Evolutionary conservation across 139 green algal genomes (phyloP).

Genomic region (Desmodesmus armatus): DNA sequence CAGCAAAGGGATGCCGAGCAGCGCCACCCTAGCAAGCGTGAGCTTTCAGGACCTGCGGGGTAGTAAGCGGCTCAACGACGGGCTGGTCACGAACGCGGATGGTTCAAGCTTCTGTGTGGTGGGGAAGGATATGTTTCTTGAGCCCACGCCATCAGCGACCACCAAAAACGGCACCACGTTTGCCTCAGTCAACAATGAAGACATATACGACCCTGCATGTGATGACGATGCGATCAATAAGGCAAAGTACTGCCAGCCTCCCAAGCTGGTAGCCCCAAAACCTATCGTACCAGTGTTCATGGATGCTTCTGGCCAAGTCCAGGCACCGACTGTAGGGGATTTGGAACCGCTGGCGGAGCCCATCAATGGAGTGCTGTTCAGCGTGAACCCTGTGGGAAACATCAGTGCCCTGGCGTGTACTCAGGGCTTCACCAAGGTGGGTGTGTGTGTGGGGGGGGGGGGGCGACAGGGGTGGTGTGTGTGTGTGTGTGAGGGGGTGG

Average conservation of each 20-base stretch:
- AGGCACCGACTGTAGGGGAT: neutral
- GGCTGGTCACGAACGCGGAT: neutral
- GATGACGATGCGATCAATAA: constrained; percentile 13
- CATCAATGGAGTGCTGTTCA: neutral
- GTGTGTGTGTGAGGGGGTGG: no score
- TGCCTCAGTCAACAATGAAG: neutral
- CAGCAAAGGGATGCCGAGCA: no score
- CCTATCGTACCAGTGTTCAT: neutral
- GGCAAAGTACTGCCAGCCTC: neutral
- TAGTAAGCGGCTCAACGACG: neutral
- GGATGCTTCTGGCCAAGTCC: neutral
- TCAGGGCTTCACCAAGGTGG: no score
- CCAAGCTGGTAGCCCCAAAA: neutral
- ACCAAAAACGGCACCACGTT: neutral
- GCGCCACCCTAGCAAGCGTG: no score
- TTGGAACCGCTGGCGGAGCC: neutral
- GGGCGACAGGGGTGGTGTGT: no score
- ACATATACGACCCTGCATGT: neutral
- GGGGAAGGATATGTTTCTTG: neutral
- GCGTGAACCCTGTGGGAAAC: neutral
- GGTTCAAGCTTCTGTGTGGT: neutral
- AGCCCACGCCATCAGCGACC: neutral
- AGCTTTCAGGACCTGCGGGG: neutral
- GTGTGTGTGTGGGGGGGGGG: no score
- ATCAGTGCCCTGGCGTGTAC: no score